These are phyloP conservation scores for Combretum micranthum DNA, from an alignment of 345 rosid genomes.

Conservation along the genomic window DNA sequence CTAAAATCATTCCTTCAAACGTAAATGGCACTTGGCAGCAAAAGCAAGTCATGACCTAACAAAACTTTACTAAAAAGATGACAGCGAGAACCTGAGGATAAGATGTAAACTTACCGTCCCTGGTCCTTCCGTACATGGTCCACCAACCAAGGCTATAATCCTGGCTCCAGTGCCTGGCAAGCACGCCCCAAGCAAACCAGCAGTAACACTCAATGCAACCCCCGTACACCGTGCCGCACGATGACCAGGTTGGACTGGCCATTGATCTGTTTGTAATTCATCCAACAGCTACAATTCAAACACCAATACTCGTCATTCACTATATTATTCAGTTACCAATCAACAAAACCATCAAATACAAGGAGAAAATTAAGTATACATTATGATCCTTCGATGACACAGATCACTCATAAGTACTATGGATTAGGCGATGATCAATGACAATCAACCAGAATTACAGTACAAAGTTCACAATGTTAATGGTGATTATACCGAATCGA, in stretches of 20 bases:
- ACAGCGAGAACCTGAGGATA: constrained; percentile 9
- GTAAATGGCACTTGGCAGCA: too few species aligned
- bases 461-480: neutral
- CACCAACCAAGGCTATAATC: constrained; percentile 91
- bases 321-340: neutral
- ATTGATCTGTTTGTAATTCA: constrained; percentile 94
- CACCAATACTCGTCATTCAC: constrained; percentile 4
- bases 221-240: constrained; percentile 86
- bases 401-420: too few species aligned
- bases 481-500: constrained; percentile 44
- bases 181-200: constrained; percentile 91
- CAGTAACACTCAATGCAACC: constrained; percentile 91
- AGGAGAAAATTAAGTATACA: too few species aligned
- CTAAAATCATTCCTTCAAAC: too few species aligned
- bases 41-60: too few species aligned
- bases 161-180: constrained; percentile 95
- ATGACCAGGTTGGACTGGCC: constrained; percentile 75
- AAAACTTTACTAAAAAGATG: neutral
- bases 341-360: too few species aligned
- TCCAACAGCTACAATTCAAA: constrained; percentile 62
- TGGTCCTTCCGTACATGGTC: constrained; percentile 99
- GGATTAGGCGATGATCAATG: neutral
- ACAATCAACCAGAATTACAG: neutral
- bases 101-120: constrained; percentile 65
- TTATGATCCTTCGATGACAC: too few species aligned